Base-by-base conservation (phyloP, 2,329 filamentous ascomycete genomes). In the Fusarium gaditjirri region DNA sequence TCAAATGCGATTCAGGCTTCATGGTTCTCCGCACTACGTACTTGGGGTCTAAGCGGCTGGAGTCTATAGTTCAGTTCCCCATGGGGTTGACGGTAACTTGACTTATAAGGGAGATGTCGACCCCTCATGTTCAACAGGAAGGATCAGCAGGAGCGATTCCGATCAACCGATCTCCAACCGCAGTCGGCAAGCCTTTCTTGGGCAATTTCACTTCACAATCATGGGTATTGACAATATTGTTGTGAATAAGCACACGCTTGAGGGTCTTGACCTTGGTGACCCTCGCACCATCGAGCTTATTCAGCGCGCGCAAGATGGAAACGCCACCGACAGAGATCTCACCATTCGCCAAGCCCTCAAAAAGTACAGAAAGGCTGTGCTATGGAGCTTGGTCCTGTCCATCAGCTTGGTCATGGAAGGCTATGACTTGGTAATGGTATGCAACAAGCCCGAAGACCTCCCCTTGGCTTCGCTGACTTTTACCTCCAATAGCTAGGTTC, bases 361-460 rank as follows among this genome's bases (percentile, higher is more conserved):
- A 12, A 58, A 58, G 9, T 58, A 58, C 25, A 39, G 14, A 4
- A 58, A 58, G 3, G 55, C 55, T 33, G 55, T 58, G 1, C 10
- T 58, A 7, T 58, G 55, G 55, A n/a, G 43, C 0, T 23, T 27
- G 5, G 4, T 39, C 12, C 11, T 58, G 8, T 58, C 55, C 1
- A 36, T 49, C 17, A 58, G 55, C 7, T 16, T 58, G 2, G 29
- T 58, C 16, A 58, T 58, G 55, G 55, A 58, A 10, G 55, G 55
- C 2, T 78, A 83, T 43, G 83, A 84, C 61, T 70, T 81, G 8
- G 81, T 80, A 8, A 76, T 84, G 25, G 77, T 84, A 31, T 31
- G 31, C 13, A 31, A 25, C 25, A 25, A 25, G 25, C 25, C 25
- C 25, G 31, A 31, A 31, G 8, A 9, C 12, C 31, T 31, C 12